Conservation (phyloP, 2,329 filamentous ascomycete genomes). For the Dactylonectria macrodidyma region DNA sequence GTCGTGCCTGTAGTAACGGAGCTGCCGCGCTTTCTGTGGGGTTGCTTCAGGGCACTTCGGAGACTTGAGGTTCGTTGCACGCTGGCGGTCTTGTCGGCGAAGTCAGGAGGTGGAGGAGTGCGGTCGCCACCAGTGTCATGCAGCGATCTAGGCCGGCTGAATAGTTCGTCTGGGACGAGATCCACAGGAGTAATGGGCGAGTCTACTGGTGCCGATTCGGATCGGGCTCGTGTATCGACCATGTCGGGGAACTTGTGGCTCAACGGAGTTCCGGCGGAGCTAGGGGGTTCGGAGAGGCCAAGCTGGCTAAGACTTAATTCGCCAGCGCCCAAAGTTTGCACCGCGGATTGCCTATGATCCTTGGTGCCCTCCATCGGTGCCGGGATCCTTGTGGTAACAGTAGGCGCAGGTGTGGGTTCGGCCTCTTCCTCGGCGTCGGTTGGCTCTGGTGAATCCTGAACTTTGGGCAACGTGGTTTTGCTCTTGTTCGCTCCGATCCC, state of each 20-base stretch:
- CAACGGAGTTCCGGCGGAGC: slow-evolving; percentile 68
- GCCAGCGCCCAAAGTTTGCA: slow-evolving; percentile 90
- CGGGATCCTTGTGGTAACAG: slow-evolving; percentile 47
- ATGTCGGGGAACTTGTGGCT: slow-evolving; percentile 68
- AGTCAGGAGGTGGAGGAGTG: slow-evolving; percentile 74
- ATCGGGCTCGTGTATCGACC: slow-evolving; percentile 63
- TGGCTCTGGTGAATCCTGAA: slow-evolving; percentile 46
- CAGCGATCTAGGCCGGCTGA: slow-evolving; percentile 63
- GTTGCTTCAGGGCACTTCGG: slow-evolving; percentile 69
- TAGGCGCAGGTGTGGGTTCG: slow-evolving; percentile 55
- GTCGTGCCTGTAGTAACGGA: slow-evolving; percentile 78
- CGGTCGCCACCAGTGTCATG: slow-evolving; percentile 70
- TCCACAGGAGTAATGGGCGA: slow-evolving; percentile 48
- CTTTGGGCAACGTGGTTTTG: slow-evolving; percentile 44
- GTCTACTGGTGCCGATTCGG: slow-evolving; percentile 73
- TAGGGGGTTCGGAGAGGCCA: slow-evolving; percentile 78
- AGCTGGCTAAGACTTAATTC: slow-evolving; percentile 92
- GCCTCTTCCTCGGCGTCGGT: slow-evolving; percentile 56
- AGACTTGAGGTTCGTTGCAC: slow-evolving; percentile 78
- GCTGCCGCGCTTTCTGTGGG: slow-evolving; percentile 84
- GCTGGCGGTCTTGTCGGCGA: slow-evolving; percentile 74
- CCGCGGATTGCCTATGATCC: slow-evolving; percentile 79
- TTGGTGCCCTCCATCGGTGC: slow-evolving; percentile 51
- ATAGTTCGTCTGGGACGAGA: slow-evolving; percentile 52
- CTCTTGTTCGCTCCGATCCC: slow-evolving; percentile 63